These are phyloP conservation scores for Fusarium decemcellulare DNA, from an alignment of 2,329 filamentous ascomycete genomes.

Conservation along the genomic window DNA sequence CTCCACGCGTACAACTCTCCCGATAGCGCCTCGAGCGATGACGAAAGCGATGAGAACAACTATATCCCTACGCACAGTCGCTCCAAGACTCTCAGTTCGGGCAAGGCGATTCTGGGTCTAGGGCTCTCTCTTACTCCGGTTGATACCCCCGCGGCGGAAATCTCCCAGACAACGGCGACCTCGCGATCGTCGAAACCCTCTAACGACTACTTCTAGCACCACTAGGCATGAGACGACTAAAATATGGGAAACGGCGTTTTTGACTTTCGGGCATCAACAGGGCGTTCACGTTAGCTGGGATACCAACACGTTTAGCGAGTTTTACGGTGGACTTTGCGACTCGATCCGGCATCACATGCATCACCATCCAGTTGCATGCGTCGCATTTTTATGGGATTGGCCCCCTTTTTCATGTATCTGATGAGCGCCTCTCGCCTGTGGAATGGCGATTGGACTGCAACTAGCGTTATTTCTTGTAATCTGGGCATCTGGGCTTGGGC, in stretches of 20 bases:
- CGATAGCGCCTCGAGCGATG: conserved; percentile 48
- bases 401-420: conserved; percentile 22
- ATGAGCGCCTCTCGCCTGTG: conserved; percentile 4
- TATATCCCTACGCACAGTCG: conserved; percentile 52
- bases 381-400: conserved; percentile 29
- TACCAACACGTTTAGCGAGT: conserved; percentile 42
- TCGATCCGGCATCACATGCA: conserved; percentile 38
- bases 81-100: conserved; percentile 52
- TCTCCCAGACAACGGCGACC: conserved; percentile 32
- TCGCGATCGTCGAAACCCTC: conserved; percentile 37
- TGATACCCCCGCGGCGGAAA: conserved; percentile 41
- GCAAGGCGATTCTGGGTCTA: conserved; percentile 40
- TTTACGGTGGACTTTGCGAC: conserved; percentile 31
- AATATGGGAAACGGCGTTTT: conserved; percentile 39
- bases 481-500: conserved; percentile 12
- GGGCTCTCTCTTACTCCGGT: conserved; percentile 46
- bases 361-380: conserved; percentile 26
- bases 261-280: conserved; percentile 32
- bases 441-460: conserved; percentile 8
- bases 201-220: conserved; percentile 45
- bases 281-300: conserved; percentile 42
- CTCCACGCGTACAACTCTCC: conserved; percentile 48
- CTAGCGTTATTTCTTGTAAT: conserved; percentile 34
- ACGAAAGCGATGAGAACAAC: conserved; percentile 44
- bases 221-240: conserved; percentile 35